Base-by-base conservation (phyloP, 1,284 basidiomycete genomes). In the Fomitopsis betulina region DNA sequence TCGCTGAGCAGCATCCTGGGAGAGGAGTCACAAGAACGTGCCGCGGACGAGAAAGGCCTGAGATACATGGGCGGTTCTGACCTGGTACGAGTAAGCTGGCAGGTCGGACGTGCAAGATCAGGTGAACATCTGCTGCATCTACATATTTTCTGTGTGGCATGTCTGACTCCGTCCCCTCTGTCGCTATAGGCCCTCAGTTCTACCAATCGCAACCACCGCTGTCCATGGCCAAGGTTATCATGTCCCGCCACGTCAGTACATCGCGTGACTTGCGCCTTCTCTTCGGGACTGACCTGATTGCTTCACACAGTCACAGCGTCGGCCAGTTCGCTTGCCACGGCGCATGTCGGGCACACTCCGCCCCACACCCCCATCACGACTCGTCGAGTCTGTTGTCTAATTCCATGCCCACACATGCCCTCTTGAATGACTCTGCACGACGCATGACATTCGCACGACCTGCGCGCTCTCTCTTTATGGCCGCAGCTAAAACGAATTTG, bases 201-300 rank as follows among this genome's bases (percentile, higher is more conserved):
- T 67, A 64, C 37, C 66, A 66, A 23, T 27, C 68, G 59, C 68
- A 67, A 62, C 63, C 60, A 25, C 72, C 72, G 47, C 59, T 71
- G 62, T 73, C 72, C 40, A 73, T 73, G 72, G 72, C 72, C 35
- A 73, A 73, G 59, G 63, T 73, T 56, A 72, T 73, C 58, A 72
- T 73, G 70, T 68, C 69, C 51, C 66, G 71, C 66, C 72, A 73
- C 63, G 72, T 73, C 65, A 62, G 70, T 70, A 60, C 7, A 53
- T 63, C 63, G 54, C 55, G 63, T 65, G 65, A 62, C 58, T 37
- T n/a, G 9, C 27, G 32, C 52, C 33, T 35, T 47, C 52, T 42
- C 19, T 49, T 32, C 19, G 42, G 47, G 25, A 25, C 47, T 45
- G 32, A 56, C 38, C n/a, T 21, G 30, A 5, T 30, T 25, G 27